These are phyloP conservation scores for Gamarada debralockiae DNA, from an alignment of 495 filamentous ascomycete genomes.

Conservation along the genomic window DNA sequence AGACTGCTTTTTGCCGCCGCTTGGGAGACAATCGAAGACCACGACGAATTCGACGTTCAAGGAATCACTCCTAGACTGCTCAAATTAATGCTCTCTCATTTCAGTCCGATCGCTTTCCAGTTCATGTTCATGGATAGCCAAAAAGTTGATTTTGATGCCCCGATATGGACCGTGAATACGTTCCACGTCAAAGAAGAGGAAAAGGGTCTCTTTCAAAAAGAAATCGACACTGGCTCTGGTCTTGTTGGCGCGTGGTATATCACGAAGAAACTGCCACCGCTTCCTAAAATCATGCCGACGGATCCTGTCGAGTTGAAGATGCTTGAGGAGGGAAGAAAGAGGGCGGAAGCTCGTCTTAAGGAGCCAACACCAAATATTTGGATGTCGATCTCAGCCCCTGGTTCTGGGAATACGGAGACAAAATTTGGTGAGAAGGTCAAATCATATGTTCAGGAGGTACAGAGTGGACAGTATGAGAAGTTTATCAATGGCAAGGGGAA, in stretches of 20 bases:
- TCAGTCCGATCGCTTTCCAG: neutral
- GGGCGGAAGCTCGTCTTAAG: no score
- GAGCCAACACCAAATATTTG: no score
- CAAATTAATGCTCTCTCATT: neutral
- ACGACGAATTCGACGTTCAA: neutral
- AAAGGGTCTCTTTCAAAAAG: neutral
- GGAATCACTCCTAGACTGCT: neutral
- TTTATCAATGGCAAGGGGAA: no score
- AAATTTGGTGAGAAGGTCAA: no score
- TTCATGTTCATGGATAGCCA: neutral
- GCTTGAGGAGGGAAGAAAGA: no score
- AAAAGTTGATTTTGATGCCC: neutral
- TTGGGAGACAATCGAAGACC: neutral
- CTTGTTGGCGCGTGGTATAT: neutral
- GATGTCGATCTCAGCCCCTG: no score
- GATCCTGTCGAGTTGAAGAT: no score
- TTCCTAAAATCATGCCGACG: neutral
- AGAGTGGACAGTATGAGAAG: no score
- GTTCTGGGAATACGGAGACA: no score
- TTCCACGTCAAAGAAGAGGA: neutral
- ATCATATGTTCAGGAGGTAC: no score
- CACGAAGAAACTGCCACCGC: neutral
- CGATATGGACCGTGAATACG: neutral
- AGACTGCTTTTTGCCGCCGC: neutral
- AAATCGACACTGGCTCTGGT: neutral